Conservation (phyloP, 2,329 filamentous ascomycete species). For the Aspergillus alliaceus region DNA sequence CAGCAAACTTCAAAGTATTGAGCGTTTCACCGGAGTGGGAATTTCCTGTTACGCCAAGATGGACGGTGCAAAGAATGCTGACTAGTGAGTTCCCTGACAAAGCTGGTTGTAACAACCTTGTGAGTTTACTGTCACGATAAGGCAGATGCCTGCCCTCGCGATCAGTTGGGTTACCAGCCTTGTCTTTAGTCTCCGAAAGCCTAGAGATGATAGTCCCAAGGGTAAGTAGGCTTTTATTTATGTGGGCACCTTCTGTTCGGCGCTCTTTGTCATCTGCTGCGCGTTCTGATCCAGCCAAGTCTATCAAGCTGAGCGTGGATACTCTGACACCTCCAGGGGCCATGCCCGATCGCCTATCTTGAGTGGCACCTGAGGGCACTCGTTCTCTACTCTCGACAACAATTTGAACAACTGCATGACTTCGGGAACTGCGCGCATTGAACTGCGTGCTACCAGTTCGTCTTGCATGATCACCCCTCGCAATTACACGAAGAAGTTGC, state of each 20-base stretch:
- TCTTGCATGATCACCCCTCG: conserved; percentile 85
- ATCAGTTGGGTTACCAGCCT: conserved; percentile 68
- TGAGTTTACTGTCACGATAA: conserved; percentile 97
- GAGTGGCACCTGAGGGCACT: conserved; percentile 55
- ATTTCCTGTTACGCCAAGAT: conserved; percentile 73
- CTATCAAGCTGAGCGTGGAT: conserved; percentile 91
- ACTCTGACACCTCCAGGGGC: conserved; percentile 88
- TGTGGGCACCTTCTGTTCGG: conserved; percentile 91
- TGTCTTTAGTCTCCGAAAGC: conserved; percentile 86
- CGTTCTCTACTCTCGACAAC: conserved; percentile 96
- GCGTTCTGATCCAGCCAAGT: conserved; percentile 93
- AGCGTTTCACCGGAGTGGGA: conserved; percentile 84
- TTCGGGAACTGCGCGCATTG: conserved; percentile 93
- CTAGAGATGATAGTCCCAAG: conserved; percentile 92
- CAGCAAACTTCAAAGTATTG: conserved; percentile 96
- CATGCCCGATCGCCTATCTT: conserved; percentile 68
- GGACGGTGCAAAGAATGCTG: conserved; percentile 95
- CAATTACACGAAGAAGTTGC: conserved; percentile 90
- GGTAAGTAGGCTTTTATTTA: conserved; percentile 96
- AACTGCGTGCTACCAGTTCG: conserved; percentile 94
- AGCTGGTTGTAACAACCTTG: conserved; percentile 85
- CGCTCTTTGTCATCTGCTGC: conserved; percentile 94
- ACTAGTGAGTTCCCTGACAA: conserved; percentile 91
- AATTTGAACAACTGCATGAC: conserved; percentile 97
- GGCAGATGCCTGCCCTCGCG: conserved; percentile 91